These are phyloP conservation scores for Lasiodiplodia sp. DNA, from an alignment of 2,329 filamentous ascomycete species.

Conservation along the genomic window DNA sequence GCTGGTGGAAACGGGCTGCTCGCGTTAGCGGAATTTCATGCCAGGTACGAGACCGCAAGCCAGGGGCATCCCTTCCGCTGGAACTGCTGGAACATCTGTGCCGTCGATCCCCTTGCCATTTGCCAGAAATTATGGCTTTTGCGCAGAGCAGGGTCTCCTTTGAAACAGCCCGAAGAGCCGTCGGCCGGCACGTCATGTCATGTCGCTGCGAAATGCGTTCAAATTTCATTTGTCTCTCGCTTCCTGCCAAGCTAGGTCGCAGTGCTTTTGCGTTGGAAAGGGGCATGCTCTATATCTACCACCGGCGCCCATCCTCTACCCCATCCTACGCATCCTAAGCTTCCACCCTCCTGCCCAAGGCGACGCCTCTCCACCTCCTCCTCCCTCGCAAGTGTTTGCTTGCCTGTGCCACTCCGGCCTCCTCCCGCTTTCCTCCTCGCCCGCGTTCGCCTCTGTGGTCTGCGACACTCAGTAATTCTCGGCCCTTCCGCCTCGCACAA, in stretches of 20 bases:
- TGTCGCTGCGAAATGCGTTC: constrained; percentile 44
- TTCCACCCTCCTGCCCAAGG: constrained; percentile 13
- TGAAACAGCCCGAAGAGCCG: constrained; percentile 48
- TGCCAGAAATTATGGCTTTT: constrained; percentile 31
- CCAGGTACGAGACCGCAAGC: constrained; percentile 30
- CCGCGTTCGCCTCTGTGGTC: constrained; percentile 22
- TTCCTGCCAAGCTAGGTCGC: constrained; percentile 42
- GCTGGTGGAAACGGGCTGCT: constrained; percentile 27
- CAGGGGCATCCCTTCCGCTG: constrained; percentile 30
- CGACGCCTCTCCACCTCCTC: constrained; percentile 13
- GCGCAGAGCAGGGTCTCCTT: constrained; percentile 33
- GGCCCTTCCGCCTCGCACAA: constrained; percentile 11
- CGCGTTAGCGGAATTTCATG: constrained; percentile 27
- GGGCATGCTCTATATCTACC: constrained; percentile 30
- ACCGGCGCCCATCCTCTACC: constrained; percentile 41
- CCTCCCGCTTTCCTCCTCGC: neutral
- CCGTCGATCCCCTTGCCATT: constrained; percentile 31
- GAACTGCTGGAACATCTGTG: constrained; percentile 31
- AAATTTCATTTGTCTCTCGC: constrained; percentile 50
- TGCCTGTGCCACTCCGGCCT: constrained; percentile 14
- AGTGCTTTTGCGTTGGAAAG: constrained; percentile 38
- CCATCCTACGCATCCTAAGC: neutral
- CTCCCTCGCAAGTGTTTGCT: constrained; percentile 22
- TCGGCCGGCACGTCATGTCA: constrained; percentile 50
- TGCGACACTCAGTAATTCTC: constrained; percentile 19